Evolutionary conservation across 495 filamentous ascomycete genomes (phyloP).

Genomic region (Poronia punctata): DNA sequence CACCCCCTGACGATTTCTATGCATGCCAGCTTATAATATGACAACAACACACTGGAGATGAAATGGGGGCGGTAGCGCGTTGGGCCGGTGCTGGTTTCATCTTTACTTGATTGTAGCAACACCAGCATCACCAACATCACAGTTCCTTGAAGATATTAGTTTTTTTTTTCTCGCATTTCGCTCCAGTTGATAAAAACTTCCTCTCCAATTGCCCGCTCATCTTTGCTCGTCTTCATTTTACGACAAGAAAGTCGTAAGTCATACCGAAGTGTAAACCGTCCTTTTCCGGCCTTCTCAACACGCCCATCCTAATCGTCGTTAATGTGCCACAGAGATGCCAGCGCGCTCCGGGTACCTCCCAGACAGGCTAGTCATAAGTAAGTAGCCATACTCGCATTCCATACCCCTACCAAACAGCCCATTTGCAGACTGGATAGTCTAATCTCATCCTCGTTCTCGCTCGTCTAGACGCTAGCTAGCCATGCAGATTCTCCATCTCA

Average conservation of each 20-base stretch:
- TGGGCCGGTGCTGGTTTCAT: too few relatives aligned
- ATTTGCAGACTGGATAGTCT: conserved; percentile 10
- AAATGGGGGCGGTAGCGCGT: too few relatives aligned
- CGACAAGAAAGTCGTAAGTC: conserved; percentile 9
- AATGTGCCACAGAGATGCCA: conserved; percentile 1
- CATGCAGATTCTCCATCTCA: conserved; percentile 8
- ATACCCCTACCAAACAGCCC: conserved; percentile 2
- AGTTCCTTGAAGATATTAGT: too few relatives aligned
- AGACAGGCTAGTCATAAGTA: conserved; percentile 1
- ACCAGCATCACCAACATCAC: too few relatives aligned
- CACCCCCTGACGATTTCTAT: too few relatives aligned
- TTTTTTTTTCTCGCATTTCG: conserved; percentile 5
- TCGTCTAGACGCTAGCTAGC: conserved; percentile 12
- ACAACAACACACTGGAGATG: too few relatives aligned
- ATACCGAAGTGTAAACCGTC: conserved; percentile 3
- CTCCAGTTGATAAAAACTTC: neutral
- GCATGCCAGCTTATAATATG: too few relatives aligned
- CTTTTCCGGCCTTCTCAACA: conserved; percentile 8
- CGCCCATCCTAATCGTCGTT: conserved; percentile 6
- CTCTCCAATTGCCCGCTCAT: neutral
- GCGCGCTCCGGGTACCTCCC: conserved; percentile 1
- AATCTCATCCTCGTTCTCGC: conserved; percentile 8
- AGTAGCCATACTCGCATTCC: conserved; percentile 2
- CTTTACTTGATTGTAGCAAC: too few relatives aligned
- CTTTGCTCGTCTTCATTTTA: conserved; percentile 2